A percentile compares a stretch with the other conserved stretches of the same genome.
These are phyloP conservation scores for Fusarium neocosmosporiellum DNA, from an alignment of 2,329 filamentous ascomycete species.

Conservation along the genomic window DNA sequence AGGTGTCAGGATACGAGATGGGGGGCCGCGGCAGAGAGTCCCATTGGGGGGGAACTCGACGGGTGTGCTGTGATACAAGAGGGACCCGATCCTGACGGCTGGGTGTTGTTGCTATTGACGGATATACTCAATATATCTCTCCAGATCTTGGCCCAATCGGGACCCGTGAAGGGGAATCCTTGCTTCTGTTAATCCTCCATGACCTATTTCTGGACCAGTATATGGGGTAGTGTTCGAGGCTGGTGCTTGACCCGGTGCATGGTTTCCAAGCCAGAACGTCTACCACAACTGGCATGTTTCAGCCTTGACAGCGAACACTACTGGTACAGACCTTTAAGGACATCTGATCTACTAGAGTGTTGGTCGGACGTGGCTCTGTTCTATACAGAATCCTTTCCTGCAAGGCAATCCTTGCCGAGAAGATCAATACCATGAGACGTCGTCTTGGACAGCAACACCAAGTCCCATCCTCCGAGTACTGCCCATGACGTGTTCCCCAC, in stretches of 20 bases:
- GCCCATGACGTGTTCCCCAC: slow-evolving; percentile 3
- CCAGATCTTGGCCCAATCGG: neutral
- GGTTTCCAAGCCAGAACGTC: neutral
- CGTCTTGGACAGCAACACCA: neutral
- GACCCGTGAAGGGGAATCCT: neutral
- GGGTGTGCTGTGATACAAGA: neutral
- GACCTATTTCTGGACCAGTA: neutral
- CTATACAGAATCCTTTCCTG: neutral
- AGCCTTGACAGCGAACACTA: neutral
- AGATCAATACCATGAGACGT: neutral
- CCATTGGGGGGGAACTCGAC: neutral
- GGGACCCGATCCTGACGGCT: neutral
- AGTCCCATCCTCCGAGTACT: slow-evolving; percentile 1
- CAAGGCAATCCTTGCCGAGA: neutral
- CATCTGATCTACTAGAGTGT: neutral
- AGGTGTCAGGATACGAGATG: neutral
- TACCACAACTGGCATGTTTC: neutral
- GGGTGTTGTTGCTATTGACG: neutral
- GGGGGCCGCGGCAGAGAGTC: neutral
- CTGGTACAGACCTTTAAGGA: neutral
- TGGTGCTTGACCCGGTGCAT: neutral
- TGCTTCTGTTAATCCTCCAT: neutral
- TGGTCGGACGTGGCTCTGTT: neutral
- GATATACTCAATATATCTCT: neutral
- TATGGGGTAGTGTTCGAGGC: neutral